Base-by-base conservation (phyloP, 1,139 yeast species). In the Zygosaccharomyces sapae region DNA sequence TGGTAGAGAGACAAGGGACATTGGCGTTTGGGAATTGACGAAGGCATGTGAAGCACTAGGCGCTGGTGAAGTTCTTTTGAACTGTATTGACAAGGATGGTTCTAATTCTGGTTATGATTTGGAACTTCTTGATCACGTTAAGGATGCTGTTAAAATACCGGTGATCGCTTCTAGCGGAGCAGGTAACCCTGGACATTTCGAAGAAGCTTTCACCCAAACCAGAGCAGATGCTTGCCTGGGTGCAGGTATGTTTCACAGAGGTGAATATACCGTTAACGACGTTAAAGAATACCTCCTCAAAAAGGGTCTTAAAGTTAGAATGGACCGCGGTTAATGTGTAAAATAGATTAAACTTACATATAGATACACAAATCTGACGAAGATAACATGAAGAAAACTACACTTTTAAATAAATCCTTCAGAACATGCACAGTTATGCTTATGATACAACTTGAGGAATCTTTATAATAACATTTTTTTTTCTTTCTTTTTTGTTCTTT, bases 121-220 rank as follows among this genome's bases (percentile, higher is more conserved):
- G 48, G 97, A 92, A 64, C 74, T 92, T 43, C 79, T 92, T 44
- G 70, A 75, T 16, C 94, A 86, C 61, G 82, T 88, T 49, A 92
- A 92, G 62, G 60, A 72, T 2, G 81, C 84, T 0, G 95, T 88
- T 6, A 71, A 75, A 1, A 85, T 92, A 44, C 98, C 98, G 0
- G 97, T 92, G 1, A 92, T 92, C 67, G 97, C 98, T 0, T 88
- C 97, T 18, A 84, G 95, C 50, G 98, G 98, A 43, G 98, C 98
- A 5, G 98, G 98, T 40, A 80, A 73, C 34, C 98, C 98, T 2
- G 77, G 73, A 48, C 97, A 92, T 69, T 92, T 92, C 66, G 80
- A 79, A 54, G 88, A 90, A 55, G 98, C 88, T 0, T 92, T 92
- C 63, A 74, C 74, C 44, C 75, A 81, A 39, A 88, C 97, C 25